A percentile compares a stretch with the other conserved stretches of the same genome.
These are phyloP conservation scores for Royoungia palumana DNA, from an alignment of 768 basidiomycete species.

Conservation along the genomic window DNA sequence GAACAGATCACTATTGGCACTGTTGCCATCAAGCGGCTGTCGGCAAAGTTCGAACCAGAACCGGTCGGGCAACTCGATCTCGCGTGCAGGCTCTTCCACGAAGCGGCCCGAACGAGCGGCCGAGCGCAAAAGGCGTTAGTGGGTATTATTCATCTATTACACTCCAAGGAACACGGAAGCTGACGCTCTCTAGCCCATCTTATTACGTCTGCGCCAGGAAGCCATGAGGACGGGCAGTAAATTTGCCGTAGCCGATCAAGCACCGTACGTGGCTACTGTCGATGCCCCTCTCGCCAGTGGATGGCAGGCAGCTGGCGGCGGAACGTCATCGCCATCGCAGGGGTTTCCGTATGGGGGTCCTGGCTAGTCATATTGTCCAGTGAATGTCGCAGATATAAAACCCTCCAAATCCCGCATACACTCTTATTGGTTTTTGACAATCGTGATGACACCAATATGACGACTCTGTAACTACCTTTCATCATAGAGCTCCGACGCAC, in stretches of 20 bases:
- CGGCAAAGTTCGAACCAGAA: slow-evolving; percentile 43
- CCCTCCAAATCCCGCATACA: slow-evolving; percentile 1
- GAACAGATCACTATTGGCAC: slow-evolving; percentile 52
- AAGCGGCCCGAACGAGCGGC: slow-evolving; percentile 43
- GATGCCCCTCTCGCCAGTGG: slow-evolving; percentile 11
- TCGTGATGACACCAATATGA: no score
- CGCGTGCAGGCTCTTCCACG: slow-evolving; percentile 43
- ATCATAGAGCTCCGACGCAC: no score
- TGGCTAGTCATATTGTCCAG: slow-evolving; percentile 19
- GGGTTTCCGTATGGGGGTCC: not conserved
- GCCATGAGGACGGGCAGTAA: slow-evolving; percentile 27
- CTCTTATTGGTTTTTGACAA: not conserved
- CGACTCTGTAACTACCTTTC: no score
- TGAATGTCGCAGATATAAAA: slow-evolving; percentile 41
- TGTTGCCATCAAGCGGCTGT: slow-evolving; percentile 45
- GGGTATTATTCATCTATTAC: not conserved
- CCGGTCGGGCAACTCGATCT: slow-evolving; percentile 46
- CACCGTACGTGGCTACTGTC: not conserved
- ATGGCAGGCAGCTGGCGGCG: slow-evolving; percentile 40
- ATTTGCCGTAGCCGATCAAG: not conserved
- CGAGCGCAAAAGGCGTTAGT: slow-evolving; percentile 52
- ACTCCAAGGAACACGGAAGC: not conserved
- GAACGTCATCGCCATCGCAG: slow-evolving; percentile 26
- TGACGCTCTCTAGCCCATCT: slow-evolving; percentile 36
- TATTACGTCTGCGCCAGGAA: slow-evolving; percentile 44